Conservation (phyloP, 2,329 filamentous ascomycete genomes). For the Penicillium sp. region DNA sequence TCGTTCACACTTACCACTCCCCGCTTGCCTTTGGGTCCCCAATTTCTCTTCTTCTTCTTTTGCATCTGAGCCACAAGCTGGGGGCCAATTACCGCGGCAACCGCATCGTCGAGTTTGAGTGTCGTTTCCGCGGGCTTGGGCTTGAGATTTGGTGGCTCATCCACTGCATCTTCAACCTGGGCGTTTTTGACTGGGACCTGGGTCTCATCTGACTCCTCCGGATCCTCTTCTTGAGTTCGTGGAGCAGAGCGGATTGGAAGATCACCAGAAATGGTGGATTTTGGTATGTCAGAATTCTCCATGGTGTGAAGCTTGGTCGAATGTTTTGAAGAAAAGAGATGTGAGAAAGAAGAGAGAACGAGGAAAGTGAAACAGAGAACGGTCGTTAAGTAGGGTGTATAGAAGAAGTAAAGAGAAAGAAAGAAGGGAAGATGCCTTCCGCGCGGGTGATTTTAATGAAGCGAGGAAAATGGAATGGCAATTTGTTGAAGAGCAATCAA, state of each 20-base stretch:
- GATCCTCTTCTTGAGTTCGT: background rate
- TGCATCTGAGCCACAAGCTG: background rate
- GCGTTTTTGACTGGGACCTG: background rate
- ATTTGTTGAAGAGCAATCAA: background rate
- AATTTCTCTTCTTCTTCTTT: conserved; percentile 35
- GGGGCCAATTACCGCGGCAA: background rate
- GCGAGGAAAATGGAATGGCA: background rate
- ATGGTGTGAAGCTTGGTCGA: background rate
- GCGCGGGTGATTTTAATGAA: background rate
- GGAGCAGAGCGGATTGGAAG: background rate
- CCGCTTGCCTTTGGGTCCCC: conserved; percentile 41
- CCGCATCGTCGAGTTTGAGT: background rate
- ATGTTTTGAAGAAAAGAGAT: background rate
- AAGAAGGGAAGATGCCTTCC: background rate
- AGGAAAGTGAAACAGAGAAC: background rate
- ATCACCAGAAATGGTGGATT: background rate
- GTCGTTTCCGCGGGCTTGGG: background rate
- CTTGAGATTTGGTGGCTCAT: background rate
- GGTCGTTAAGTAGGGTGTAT: too few relatives aligned
- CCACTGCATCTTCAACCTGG: background rate
- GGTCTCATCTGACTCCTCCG: background rate
- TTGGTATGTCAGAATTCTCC: background rate
- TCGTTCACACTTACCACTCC: conserved; percentile 22
- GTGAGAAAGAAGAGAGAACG: background rate
- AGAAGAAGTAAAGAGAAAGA: background rate